Percentiles rank a stretch among this genome's conserved stretches.
Conservation (phyloP, 75 land plant genomes). For the Cunninghamia lanceolata region DNA sequence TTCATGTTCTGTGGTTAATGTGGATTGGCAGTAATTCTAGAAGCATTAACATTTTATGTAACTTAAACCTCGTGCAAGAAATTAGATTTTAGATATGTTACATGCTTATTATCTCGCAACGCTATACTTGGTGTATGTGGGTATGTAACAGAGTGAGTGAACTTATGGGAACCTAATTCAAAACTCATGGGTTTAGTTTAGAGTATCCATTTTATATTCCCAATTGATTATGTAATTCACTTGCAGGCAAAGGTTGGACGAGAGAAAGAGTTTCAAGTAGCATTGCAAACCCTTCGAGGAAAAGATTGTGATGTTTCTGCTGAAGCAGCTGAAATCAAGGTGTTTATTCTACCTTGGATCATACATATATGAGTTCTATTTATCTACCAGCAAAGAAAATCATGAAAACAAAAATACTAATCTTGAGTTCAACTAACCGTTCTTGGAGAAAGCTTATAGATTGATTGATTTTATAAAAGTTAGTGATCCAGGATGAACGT, state of each 20-base stretch:
- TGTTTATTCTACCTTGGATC: constrained; percentile 13
- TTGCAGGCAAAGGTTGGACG: constrained; percentile 48
- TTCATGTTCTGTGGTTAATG: neutral
- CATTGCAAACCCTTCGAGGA: constrained; percentile 69
- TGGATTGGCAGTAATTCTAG: neutral
- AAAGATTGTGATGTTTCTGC: constrained; percentile 55
- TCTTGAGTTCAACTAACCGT: neutral
- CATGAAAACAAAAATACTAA: too few relatives aligned
- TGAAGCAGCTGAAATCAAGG: constrained; percentile 75
- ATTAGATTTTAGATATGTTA: neutral
- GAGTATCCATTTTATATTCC: neutral
- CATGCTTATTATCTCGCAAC: neutral
- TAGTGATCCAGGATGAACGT: neutral
- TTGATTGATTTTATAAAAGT: neutral
- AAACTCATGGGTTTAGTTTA: neutral
- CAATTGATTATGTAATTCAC: neutral
- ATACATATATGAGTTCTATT: neutral
- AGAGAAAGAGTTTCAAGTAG: constrained; percentile 44
- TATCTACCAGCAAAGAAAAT: too few relatives aligned
- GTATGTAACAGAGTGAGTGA: neutral
- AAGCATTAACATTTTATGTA: too few relatives aligned
- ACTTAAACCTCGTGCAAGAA: too few relatives aligned
- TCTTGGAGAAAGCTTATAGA: neutral
- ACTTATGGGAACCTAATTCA: neutral
- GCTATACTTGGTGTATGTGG: neutral